phyloP scores from a whole-genome alignment of 2,329 filamentous ascomycete species.

The Trichoderma atrobrunneum region DNA sequence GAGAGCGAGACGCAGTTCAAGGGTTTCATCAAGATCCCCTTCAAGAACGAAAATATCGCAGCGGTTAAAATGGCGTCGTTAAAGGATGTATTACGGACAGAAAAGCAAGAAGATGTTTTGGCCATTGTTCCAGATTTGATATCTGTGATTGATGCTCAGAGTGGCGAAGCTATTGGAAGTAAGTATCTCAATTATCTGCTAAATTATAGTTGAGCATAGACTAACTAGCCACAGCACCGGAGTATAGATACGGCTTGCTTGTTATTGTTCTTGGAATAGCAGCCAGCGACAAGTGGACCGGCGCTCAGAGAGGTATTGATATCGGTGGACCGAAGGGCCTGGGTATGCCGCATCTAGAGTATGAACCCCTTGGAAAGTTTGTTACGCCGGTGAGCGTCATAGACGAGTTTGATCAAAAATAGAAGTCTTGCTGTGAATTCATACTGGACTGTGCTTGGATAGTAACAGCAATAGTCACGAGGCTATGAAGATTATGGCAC shows the following conservation, averaged over 20 bases:
- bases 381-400: not conserved
- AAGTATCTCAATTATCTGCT: not conserved
- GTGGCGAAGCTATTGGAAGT: not conserved
- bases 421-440: not conserved
- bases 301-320: not conserved
- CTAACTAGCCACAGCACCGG: not conserved
- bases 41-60: not conserved
- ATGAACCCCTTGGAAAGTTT: not conserved
- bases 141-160: not conserved
- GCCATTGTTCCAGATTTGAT: not conserved
- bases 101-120: not conserved
- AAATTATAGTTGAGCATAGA: not conserved
- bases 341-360: not conserved
- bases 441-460: not conserved
- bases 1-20: not conserved
- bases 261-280: not conserved
- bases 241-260: not conserved
- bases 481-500: not conserved
- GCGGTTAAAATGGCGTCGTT: not conserved
- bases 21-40: not conserved
- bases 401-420: not conserved
- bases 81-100: not conserved
- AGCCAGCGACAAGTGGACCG: not conserved
- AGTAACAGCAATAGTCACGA: not conserved
- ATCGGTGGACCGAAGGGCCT: not conserved